A percentile compares a stretch with the other conserved stretches of the same genome.
phyloP scores from a whole-genome alignment of 208 protist species.

The Leishmania mexicana region DNA sequence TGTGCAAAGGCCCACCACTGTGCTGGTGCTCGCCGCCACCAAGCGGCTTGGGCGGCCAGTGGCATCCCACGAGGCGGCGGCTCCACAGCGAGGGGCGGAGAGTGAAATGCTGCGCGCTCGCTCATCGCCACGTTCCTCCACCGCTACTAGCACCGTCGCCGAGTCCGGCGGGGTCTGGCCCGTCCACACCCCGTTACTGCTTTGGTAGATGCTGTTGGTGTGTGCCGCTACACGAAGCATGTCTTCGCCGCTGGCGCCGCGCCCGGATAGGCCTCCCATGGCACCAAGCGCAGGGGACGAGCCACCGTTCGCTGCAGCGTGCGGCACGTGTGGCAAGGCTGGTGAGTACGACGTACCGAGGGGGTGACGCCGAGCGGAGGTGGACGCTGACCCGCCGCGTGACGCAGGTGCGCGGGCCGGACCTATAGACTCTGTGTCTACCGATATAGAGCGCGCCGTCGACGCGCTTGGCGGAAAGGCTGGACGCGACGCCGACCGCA shows the following conservation, averaged over 20 bases:
- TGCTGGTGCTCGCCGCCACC: constrained; percentile 8
- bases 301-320: constrained; percentile 2
- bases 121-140: constrained; percentile 12
- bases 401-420: constrained; percentile 18
- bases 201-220: constrained; percentile 8
- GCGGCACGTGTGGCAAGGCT: constrained; percentile 1
- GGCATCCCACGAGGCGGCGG: constrained; percentile 17
- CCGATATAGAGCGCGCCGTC: constrained; percentile 23
- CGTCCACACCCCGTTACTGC: constrained; percentile 10
- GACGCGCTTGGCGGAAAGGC: constrained; percentile 27
- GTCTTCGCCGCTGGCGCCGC: constrained; percentile 1
- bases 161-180: constrained; percentile 1
- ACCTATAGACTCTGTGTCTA: constrained; percentile 24
- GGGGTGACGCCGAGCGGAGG: constrained; percentile 21
- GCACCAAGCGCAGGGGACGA: background rate
- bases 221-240: constrained; percentile 2
- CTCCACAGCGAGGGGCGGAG: constrained; percentile 19
- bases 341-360: constrained; percentile 7
- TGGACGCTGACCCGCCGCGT: constrained; percentile 14
- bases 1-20: constrained; percentile 4
- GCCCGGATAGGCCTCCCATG: constrained; percentile 5
- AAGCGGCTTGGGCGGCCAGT: constrained; percentile 16
- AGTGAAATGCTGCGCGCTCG: constrained; percentile 28
- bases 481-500: constrained; percentile 28
- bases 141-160: background rate